Conservation (phyloP, 1,139 yeast species). For the Protomyces pachydermus region DNA sequence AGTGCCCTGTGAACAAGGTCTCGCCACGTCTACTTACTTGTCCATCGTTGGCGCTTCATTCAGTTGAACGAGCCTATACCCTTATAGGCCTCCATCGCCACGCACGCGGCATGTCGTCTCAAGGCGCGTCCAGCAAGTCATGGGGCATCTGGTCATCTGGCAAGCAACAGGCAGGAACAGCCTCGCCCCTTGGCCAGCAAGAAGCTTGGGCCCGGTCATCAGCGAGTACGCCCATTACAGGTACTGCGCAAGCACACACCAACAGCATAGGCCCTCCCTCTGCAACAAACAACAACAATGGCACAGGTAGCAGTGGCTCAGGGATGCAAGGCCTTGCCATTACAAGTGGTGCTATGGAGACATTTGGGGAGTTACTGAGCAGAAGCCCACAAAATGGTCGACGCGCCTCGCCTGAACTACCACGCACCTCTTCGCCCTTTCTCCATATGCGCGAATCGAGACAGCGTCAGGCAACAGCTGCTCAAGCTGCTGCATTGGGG, state of each 20-base stretch:
- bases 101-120: neutral
- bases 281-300: neutral
- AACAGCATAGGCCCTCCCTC: neutral
- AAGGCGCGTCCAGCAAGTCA: neutral
- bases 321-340: neutral
- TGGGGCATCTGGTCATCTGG: neutral
- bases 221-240: neutral
- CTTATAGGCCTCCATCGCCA: too few species aligned
- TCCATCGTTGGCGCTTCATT: too few species aligned
- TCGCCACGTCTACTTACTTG: too few species aligned
- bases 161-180: neutral
- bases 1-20: too few species aligned
- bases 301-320: neutral
- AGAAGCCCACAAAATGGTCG: slow-evolving; percentile 24
- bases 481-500: slow-evolving; percentile 17
- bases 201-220: neutral
- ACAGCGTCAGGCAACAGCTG: slow-evolving; percentile 24
- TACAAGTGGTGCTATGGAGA: slow-evolving; percentile 6
- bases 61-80: too few species aligned
- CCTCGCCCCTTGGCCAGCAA: neutral
- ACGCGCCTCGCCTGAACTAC: slow-evolving; percentile 19
- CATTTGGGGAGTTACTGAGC: slow-evolving; percentile 13
- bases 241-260: neutral
- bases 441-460: slow-evolving; percentile 4
- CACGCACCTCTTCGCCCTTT: slow-evolving; percentile 13